Conservation (phyloP, 306 rosid genomes). For the Ammopiptanthus mongolicus region DNA sequence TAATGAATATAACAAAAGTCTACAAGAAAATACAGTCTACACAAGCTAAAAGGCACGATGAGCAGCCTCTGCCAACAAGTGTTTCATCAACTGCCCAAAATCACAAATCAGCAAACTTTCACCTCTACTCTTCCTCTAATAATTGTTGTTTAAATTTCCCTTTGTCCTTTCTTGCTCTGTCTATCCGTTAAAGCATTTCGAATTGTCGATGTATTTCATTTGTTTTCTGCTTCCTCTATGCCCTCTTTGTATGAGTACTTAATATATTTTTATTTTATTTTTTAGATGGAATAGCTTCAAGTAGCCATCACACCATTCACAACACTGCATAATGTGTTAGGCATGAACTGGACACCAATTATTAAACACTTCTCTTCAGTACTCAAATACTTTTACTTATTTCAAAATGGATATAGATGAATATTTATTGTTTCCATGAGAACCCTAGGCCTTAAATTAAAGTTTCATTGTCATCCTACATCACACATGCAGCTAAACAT, state of each 20-base stretch:
- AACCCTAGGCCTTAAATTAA: neutral
- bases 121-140: neutral
- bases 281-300: neutral
- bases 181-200: neutral
- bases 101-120: neutral
- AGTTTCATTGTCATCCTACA: neutral
- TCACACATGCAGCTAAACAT: neutral
- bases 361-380: neutral
- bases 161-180: no score
- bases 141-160: no score
- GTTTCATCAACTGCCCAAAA: neutral
- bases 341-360: neutral
- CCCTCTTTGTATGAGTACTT: neutral
- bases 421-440: neutral
- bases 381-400: neutral
- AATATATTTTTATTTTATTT: no score
- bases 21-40: neutral
- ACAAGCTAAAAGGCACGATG: neutral
- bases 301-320: neutral
- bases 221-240: neutral
- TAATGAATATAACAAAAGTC: neutral
- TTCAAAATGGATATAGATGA: neutral
- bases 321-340: neutral
- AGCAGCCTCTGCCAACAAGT: neutral
- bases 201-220: neutral